Conservation (phyloP, 2,329 filamentous ascomycete genomes). For the Clarireedia hainanense region DNA sequence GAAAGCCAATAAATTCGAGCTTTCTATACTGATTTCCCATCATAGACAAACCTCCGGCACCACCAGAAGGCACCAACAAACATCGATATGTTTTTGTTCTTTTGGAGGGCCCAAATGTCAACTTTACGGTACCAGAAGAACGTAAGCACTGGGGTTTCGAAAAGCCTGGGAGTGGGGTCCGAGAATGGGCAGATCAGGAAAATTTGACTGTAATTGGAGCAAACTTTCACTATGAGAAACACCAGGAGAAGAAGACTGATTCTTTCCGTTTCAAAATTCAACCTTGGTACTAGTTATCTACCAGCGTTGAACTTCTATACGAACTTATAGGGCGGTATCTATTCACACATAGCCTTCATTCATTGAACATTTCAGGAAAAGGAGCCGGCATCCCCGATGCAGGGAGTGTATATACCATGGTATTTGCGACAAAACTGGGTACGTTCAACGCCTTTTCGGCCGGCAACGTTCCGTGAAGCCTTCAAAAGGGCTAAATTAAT, state of each 20-base stretch:
- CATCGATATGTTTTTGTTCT: slow-evolving; percentile 51
- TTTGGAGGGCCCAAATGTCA: slow-evolving; percentile 34
- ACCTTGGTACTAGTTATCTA: no score
- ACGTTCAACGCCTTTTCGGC: no score
- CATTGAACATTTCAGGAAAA: no score
- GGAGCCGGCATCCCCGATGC: no score
- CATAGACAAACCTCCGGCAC: slow-evolving; percentile 44
- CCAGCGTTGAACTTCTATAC: no score
- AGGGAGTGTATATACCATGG: no score
- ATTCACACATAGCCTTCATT: no score
- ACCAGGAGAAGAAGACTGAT: slow-evolving; percentile 36
- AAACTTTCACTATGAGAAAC: slow-evolving; percentile 30
- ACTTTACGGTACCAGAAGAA: slow-evolving; percentile 39
- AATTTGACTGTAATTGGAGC: slow-evolving; percentile 39
- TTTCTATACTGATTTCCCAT: neutral
- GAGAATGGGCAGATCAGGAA: slow-evolving; percentile 42
- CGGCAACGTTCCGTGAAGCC: no score
- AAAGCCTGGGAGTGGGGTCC: slow-evolving; percentile 39
- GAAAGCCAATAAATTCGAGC: neutral
- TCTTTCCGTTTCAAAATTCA: no score
- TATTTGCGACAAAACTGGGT: no score
- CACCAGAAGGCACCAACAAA: slow-evolving; percentile 46
- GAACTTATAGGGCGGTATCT: no score
- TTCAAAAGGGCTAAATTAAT: no score
- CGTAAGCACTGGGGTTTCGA: slow-evolving; percentile 48